These are phyloP conservation scores for Copromyces sp. DNA, from an alignment of 495 filamentous ascomycete species.

Conservation along the genomic window DNA sequence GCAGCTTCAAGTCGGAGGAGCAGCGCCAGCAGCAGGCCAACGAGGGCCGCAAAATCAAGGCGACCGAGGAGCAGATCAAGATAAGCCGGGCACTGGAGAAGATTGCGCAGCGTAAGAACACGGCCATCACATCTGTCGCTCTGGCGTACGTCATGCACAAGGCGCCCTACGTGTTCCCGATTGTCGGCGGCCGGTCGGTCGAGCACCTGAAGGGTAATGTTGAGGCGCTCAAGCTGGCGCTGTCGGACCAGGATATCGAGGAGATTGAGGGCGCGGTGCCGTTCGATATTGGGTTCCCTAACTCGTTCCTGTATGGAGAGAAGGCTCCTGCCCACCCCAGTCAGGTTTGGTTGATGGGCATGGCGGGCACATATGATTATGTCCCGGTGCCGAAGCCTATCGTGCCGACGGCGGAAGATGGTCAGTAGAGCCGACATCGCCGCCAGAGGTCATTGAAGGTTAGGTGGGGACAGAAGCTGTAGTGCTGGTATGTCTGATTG, in stretches of 20 bases:
- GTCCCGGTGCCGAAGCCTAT: slow-evolving; percentile 25
- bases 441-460: neutral
- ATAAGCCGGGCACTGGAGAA: slow-evolving; percentile 48
- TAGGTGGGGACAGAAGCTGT: neutral
- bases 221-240: slow-evolving; percentile 46
- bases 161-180: slow-evolving; percentile 65
- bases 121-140: slow-evolving; percentile 47
- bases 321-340: slow-evolving; percentile 28
- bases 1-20: slow-evolving; percentile 49
- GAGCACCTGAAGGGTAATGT: slow-evolving; percentile 58
- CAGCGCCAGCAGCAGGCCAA: slow-evolving; percentile 19
- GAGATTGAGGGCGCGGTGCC: slow-evolving; percentile 52
- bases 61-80: slow-evolving; percentile 32
- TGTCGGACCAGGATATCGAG: slow-evolving; percentile 51
- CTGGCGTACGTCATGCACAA: slow-evolving; percentile 68
- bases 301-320: slow-evolving; percentile 39
- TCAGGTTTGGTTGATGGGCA: slow-evolving; percentile 30
- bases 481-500: neutral
- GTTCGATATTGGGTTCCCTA: slow-evolving; percentile 56
- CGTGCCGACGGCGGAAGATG: slow-evolving; percentile 12
- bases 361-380: slow-evolving; percentile 40
- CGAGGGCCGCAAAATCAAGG: slow-evolving; percentile 14
- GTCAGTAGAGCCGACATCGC: slow-evolving; percentile 18
- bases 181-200: slow-evolving; percentile 52
- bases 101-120: slow-evolving; percentile 44